Evolutionary conservation across 331 rosid species (phyloP).

Genomic region (Pyracantha coccinea): DNA sequence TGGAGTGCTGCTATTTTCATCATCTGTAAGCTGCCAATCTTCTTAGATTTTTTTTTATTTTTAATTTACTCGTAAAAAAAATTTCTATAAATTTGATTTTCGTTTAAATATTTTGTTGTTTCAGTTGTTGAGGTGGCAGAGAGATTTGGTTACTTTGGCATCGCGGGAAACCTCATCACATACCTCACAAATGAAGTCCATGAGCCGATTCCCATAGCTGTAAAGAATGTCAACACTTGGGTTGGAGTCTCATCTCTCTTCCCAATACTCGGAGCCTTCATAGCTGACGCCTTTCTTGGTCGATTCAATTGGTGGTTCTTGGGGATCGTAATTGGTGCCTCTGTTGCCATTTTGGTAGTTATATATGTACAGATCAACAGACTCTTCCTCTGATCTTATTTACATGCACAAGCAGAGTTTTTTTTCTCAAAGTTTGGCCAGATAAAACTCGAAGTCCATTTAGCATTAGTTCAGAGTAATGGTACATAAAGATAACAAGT

Average conservation of each 20-base stretch:
- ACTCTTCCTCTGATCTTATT: not conserved
- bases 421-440: not conserved
- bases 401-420: not conserved
- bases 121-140: conserved; percentile 58
- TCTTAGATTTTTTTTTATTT: not conserved
- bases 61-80: too few species aligned
- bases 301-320: conserved; percentile 57
- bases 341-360: conserved; percentile 21
- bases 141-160: conserved; percentile 50
- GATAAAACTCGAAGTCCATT: not conserved
- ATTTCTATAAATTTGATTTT: too few species aligned
- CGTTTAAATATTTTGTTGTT: not conserved
- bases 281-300: conserved; percentile 52
- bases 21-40: not conserved
- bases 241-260: conserved; percentile 41
- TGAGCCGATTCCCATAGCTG: conserved; percentile 28
- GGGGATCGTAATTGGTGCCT: conserved; percentile 34
- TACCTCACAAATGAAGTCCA: conserved; percentile 42
- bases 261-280: conserved; percentile 49
- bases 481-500: not conserved
- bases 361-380: conserved; percentile 14
- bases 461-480: not conserved
- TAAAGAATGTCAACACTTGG: conserved; percentile 46
- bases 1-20: conserved; percentile 60
- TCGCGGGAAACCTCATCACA: conserved; percentile 36